Percentiles rank a stretch among this genome's conserved stretches.
These are phyloP conservation scores for Arxiozyma heterogenica DNA, from an alignment of 1,139 yeast genomes.

Conservation along the genomic window DNA sequence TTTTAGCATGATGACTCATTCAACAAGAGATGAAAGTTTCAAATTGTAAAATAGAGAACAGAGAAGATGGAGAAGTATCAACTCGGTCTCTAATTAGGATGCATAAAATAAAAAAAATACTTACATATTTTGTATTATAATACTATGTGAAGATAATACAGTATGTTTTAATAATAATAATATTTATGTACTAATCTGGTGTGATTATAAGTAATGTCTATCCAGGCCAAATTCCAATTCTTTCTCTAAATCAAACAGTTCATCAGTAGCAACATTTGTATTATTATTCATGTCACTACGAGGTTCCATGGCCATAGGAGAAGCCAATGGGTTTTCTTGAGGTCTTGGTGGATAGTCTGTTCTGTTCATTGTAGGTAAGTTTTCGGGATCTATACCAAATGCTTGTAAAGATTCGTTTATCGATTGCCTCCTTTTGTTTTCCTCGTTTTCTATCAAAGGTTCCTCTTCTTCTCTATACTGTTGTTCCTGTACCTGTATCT, in stretches of 20 bases:
- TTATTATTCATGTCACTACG: background rate
- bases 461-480: background rate
- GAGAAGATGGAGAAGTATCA: too few relatives aligned
- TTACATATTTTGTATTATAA: too few relatives aligned
- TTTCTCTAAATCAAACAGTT: constrained; percentile 41
- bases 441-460: background rate
- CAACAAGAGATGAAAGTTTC: background rate
- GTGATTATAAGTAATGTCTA: constrained; percentile 27
- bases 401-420: constrained; percentile 17
- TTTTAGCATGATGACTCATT: background rate
- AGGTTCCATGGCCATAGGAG: constrained; percentile 17
- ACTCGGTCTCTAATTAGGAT: background rate
- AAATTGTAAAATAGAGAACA: background rate
- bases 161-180: too few relatives aligned
- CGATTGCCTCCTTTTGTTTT: constrained; percentile 7
- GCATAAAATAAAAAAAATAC: too few relatives aligned
- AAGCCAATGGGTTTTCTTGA: constrained; percentile 30
- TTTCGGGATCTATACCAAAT: constrained; percentile 33
- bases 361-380: constrained; percentile 33
- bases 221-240: constrained; percentile 55
- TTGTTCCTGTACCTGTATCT: constrained; percentile 11
- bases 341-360: constrained; percentile 37
- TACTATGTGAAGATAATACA: background rate
- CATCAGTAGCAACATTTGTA: constrained; percentile 11
- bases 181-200: background rate